Conservation (phyloP, 1,139 yeast species). For the Kluyveromyces sp. region DNA sequence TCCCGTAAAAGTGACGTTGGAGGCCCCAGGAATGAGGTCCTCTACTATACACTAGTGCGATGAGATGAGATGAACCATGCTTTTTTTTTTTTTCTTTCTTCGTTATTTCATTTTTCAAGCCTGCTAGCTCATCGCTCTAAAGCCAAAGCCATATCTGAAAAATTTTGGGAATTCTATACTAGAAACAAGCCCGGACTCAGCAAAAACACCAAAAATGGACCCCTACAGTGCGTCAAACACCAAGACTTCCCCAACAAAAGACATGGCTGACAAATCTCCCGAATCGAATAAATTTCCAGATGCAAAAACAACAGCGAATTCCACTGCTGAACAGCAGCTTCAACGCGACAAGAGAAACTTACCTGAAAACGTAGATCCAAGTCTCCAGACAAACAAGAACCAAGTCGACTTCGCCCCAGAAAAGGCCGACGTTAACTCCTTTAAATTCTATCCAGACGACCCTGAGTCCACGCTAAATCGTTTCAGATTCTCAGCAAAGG, state of each 20-base stretch:
- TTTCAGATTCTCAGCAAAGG: slow-evolving; percentile 39
- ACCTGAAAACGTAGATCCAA: slow-evolving; percentile 12
- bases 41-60: too few species aligned
- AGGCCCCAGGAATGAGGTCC: too few species aligned
- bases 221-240: too few species aligned
- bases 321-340: neutral
- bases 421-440: slow-evolving; percentile 16
- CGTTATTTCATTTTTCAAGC: neutral
- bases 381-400: slow-evolving; percentile 13
- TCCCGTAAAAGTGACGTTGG: neutral
- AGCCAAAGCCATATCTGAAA: neutral
- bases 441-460: slow-evolving; percentile 75
- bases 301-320: neutral
- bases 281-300: too few species aligned
- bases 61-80: neutral
- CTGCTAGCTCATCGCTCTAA: neutral
- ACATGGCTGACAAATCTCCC: neutral
- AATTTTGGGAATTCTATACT: neutral
- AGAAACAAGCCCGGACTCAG: neutral
- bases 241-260: neutral
- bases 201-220: too few species aligned
- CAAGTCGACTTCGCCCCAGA: slow-evolving; percentile 23
- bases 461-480: slow-evolving; percentile 34
- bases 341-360: slow-evolving; percentile 32
- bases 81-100: neutral